phyloP scores from a whole-genome alignment of 2,329 filamentous ascomycete species.

The Cadophora luteo-olivacea region DNA sequence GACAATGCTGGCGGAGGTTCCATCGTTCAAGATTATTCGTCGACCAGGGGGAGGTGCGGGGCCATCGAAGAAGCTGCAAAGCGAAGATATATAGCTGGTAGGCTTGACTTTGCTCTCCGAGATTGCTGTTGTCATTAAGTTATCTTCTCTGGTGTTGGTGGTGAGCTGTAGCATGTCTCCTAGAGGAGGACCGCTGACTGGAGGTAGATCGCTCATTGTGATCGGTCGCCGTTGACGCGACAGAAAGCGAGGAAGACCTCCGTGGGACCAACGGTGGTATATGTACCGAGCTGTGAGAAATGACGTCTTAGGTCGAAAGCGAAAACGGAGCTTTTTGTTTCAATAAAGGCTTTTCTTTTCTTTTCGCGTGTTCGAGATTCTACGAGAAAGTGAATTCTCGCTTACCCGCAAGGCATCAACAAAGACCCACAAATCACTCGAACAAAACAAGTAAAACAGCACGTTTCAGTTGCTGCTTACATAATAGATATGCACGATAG shows the following conservation, averaged over 20 bases:
- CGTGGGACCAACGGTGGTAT: too few relatives aligned
- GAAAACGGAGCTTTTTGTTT: neutral
- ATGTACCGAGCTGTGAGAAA: too few relatives aligned
- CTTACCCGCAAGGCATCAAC: neutral
- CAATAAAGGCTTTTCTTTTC: neutral
- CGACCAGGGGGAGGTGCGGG: neutral
- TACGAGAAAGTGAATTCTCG: neutral
- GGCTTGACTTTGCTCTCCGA: too few relatives aligned
- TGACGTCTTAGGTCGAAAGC: too few relatives aligned
- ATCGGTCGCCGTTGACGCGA: neutral
- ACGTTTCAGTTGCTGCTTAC: too few relatives aligned
- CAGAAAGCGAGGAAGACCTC: too few relatives aligned
- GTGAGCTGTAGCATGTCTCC: neutral
- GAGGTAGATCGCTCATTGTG: neutral
- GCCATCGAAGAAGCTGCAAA: neutral
- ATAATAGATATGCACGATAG: too few relatives aligned
- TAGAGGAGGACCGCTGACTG: neutral
- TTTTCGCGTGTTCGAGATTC: neutral
- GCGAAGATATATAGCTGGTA: neutral
- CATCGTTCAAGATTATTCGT: neutral
- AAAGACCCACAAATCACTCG: too few relatives aligned
- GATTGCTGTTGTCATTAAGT: too few relatives aligned
- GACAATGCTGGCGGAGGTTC: neutral
- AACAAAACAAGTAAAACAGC: too few relatives aligned
- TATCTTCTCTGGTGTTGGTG: too few relatives aligned